phyloP scores from a whole-genome alignment of 495 filamentous ascomycete species.

The Trichocladium antarcticum region DNA sequence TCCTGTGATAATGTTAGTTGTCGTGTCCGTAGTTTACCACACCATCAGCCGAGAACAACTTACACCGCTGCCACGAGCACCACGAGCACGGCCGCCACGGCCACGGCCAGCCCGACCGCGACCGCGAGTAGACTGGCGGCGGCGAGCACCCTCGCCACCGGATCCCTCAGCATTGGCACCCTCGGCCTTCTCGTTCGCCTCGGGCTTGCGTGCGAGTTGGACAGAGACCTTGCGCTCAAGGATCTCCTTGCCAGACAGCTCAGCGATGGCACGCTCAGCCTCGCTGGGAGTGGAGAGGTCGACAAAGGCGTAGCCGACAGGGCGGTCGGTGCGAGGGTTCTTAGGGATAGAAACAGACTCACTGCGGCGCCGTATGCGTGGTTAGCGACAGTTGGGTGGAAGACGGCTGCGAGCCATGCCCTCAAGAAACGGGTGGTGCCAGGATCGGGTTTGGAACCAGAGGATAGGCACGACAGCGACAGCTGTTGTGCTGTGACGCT shows the following conservation, averaged over 20 bases:
- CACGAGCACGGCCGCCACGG: slow-evolving; percentile 60
- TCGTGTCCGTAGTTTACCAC: background rate
- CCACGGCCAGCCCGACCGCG: slow-evolving; percentile 67
- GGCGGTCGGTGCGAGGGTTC: slow-evolving; percentile 95
- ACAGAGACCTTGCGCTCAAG: slow-evolving; percentile 97
- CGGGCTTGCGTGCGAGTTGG: slow-evolving; percentile 94
- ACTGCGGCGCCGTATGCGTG: slow-evolving; percentile 36
- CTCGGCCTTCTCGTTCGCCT: slow-evolving; percentile 68
- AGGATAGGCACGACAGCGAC: background rate
- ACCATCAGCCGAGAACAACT: slow-evolving; percentile 10
- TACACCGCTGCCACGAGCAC: slow-evolving; percentile 59
- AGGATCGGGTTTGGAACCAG: too few relatives aligned
- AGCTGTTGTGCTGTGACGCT: background rate
- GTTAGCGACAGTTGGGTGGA: slow-evolving; percentile 17
- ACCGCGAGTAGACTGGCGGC: slow-evolving; percentile 58
- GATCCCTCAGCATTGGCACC: slow-evolving; percentile 50
- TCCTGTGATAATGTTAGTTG: slow-evolving; percentile 25
- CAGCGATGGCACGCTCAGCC: slow-evolving; percentile 83
- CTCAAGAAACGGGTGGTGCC: too few relatives aligned
- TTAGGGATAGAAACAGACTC: slow-evolving; percentile 97
- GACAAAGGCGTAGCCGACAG: slow-evolving; percentile 98
- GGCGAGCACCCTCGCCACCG: slow-evolving; percentile 59
- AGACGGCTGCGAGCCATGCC: background rate
- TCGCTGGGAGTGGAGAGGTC: slow-evolving; percentile 89
- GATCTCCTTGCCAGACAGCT: slow-evolving; percentile 93